phyloP scores from a whole-genome alignment of 1,284 basidiomycete species.

The Pseudozyma sp. region DNA sequence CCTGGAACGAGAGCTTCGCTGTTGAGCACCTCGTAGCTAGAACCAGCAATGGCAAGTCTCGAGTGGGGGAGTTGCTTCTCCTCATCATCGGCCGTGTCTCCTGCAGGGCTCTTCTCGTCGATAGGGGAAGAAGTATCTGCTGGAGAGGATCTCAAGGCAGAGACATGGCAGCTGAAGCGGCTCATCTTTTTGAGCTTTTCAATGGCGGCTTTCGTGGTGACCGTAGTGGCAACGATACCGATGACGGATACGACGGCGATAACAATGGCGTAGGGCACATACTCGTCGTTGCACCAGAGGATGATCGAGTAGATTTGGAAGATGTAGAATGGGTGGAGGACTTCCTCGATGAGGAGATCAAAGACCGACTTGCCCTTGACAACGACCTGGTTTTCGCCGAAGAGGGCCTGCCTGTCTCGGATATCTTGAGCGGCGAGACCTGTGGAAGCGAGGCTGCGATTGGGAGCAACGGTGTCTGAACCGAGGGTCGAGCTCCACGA shows the following conservation, averaged over 20 bases:
- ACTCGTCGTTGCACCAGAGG: slow-evolving; percentile 53
- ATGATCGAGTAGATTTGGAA: slow-evolving; percentile 51
- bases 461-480: neutral
- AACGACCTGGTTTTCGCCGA: slow-evolving; percentile 44
- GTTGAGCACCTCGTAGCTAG: slow-evolving; percentile 13
- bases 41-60: neutral
- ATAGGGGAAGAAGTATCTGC: neutral
- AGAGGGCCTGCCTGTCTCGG: slow-evolving; percentile 29
- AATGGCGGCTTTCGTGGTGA: slow-evolving; percentile 45
- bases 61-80: neutral
- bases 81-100: slow-evolving; percentile 2
- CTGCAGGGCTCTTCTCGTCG: slow-evolving; percentile 9
- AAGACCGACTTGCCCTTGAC: slow-evolving; percentile 39
- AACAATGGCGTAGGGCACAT: slow-evolving; percentile 47
- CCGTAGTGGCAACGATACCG: slow-evolving; percentile 49
- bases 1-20: slow-evolving; percentile 51
- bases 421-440: slow-evolving; percentile 17
- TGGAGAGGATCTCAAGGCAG: slow-evolving; percentile 13
- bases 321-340: slow-evolving; percentile 56
- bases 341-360: slow-evolving; percentile 47
- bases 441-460: slow-evolving; percentile 10
- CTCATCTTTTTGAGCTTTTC: slow-evolving; percentile 48
- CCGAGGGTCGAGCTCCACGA: slow-evolving; percentile 6
- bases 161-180: slow-evolving; percentile 41
- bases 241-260: slow-evolving; percentile 39